Evolutionary conservation across 345 rosid genomes (phyloP), one percentile per base, ranked within the genome.

Genomic region (Kernera saxatilis): DNA sequence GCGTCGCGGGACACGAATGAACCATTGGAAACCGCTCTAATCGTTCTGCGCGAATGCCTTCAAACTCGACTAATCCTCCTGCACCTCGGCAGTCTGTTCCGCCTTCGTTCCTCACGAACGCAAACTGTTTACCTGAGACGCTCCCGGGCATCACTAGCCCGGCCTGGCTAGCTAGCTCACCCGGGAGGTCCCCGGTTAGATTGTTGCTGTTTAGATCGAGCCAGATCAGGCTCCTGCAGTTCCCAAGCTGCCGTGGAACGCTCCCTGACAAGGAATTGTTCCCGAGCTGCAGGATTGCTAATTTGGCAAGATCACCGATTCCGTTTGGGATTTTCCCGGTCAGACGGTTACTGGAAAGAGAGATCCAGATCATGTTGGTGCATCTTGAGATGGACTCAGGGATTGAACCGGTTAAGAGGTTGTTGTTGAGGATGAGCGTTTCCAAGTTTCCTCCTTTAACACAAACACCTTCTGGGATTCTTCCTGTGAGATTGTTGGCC

Each of bases 1-100:
- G 72, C 13, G 97, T 93, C 1, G 89, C 80, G 3, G 97, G 83
- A 70, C 98, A 93, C 27, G 96, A 91, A 65, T 93, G 98, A 72
- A 87, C 91, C 88, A 87, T 90, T 0, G 96, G 89, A 49, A 89
- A 83, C 61, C 68, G 79, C 77, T 87, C 88, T 73, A 93, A 69
- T 23, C 88, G 86, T 33, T 79, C 82, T 1, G 82, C 54, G 2
- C 98, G 88, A 41, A 93, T 87, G 32, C 97, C 98, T 74, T 87
- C 89, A 43, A 91, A 90, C 73, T 93, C 98, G 8, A 90, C 88
- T 26, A 93, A 74, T n/a, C 98, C 98, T 1, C 98, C 98, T 17
- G 98, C 98, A 61, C 98, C 98, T 73, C 98, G 81, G 56, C 98
- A 93, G 22, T 91, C 81, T 7, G 98, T 90, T 17, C 98, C 98